phyloP scores from a whole-genome alignment of 176 grass and related monocot genomes.

The Dendrocalamus sinicus region DNA sequence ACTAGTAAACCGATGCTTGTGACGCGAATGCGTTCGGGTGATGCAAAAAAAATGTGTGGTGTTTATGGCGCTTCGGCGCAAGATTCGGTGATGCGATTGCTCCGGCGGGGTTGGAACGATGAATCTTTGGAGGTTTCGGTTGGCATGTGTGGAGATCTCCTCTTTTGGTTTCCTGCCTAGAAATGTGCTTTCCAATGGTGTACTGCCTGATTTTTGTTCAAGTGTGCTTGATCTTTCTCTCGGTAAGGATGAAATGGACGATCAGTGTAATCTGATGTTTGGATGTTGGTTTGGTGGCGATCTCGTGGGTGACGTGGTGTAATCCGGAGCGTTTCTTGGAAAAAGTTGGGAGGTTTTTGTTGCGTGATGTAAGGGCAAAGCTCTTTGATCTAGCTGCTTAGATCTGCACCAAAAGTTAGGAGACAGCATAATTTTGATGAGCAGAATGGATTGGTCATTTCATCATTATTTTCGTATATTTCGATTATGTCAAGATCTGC shows the following conservation, averaged over 20 bases:
- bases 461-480: not conserved
- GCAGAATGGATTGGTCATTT: not conserved
- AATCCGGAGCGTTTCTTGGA: conserved; percentile 13
- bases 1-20: not conserved
- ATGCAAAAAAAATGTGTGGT: not conserved
- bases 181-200: not conserved
- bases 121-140: not conserved
- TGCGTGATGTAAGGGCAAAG: not conserved
- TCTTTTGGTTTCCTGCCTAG: not conserved
- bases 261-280: not conserved
- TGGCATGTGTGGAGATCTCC: conserved; percentile 27
- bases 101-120: not conserved
- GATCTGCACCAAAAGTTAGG: conserved; percentile 26
- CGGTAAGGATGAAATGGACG: not conserved
- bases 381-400: not conserved
- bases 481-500: not conserved
- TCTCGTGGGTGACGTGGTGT: not conserved
- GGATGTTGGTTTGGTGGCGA: not conserved
- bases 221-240: not conserved
- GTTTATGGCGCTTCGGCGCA: not conserved
- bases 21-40: not conserved
- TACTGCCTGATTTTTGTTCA: not conserved
- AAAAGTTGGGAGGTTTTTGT: not conserved
- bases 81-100: conserved; percentile 23
- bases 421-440: not conserved